phyloP scores from a whole-genome alignment of 495 filamentous ascomycete species.

The Talaromyces thailandensis region DNA sequence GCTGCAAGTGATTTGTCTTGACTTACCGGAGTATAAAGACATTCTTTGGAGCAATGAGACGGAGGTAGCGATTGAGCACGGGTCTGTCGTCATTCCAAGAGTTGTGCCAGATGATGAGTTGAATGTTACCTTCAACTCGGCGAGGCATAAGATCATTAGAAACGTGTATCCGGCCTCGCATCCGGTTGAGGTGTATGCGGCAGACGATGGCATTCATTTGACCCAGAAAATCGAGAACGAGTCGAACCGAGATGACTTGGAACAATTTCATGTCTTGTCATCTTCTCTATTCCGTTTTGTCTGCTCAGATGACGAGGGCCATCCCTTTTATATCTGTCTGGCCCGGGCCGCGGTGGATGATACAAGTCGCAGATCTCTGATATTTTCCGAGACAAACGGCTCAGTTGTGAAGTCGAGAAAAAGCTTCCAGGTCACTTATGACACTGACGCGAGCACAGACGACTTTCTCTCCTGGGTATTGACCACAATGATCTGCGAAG shows the following conservation, averaged over 20 bases:
- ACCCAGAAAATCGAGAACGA: neutral
- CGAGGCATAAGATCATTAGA: conserved; percentile 11
- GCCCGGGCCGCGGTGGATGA: neutral
- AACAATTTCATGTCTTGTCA: neutral
- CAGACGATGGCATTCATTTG: neutral
- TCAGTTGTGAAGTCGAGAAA: neutral
- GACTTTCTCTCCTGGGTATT: neutral
- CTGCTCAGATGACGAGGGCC: neutral
- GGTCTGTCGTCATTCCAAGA: conserved; percentile 16
- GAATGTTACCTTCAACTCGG: conserved; percentile 23
- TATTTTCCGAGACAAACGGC: neutral
- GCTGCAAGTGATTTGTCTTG: conserved; percentile 15
- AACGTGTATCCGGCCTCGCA: conserved; percentile 11
- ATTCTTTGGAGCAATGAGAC: conserved; percentile 22
- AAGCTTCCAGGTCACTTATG: neutral
- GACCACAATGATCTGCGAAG: neutral
- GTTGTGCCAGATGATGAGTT: conserved; percentile 5
- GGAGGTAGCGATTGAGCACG: conserved; percentile 14
- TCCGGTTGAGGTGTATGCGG: neutral
- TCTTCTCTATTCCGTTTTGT: neutral
- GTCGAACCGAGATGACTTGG: neutral
- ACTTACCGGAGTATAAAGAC: conserved; percentile 13
- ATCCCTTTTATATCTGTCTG: neutral
- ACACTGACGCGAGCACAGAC: neutral
- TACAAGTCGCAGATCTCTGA: neutral